These are phyloP conservation scores for Mucor indicus DNA, from an alignment of 371 early-diverging fungal genomes.

Conservation along the genomic window DNA sequence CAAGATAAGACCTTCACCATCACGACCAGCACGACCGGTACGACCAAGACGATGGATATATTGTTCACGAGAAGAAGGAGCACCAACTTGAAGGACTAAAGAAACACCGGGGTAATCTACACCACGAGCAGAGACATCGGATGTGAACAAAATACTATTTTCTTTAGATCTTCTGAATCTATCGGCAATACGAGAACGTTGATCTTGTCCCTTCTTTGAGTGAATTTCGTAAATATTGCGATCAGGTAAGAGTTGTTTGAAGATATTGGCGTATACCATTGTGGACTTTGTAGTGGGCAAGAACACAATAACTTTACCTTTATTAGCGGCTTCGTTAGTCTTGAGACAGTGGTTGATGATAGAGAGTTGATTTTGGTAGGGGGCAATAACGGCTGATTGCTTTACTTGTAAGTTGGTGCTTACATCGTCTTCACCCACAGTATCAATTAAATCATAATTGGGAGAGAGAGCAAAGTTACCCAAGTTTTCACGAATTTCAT, in stretches of 20 bases:
- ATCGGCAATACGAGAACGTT: conserved; percentile 71
- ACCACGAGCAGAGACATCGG: conserved; percentile 99
- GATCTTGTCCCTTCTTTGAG: conserved; percentile 71
- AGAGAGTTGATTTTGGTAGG: conserved; percentile 60
- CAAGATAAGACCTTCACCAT: conserved; percentile 86
- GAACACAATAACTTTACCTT: conserved; percentile 89
- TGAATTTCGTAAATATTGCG: conserved; percentile 71
- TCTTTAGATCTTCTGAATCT: conserved; percentile 65
- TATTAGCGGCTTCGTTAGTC: conserved; percentile 47
- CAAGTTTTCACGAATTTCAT: conserved; percentile 63
- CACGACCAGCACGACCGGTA: conserved; percentile 97
- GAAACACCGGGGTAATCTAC: conserved; percentile 98
- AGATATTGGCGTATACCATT: conserved; percentile 66
- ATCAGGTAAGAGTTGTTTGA: conserved; percentile 45
- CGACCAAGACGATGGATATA: conserved; percentile 98
- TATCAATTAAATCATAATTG: conserved; percentile 75
- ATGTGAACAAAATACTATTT: conserved; percentile 87
- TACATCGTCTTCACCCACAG: conserved; percentile 82
- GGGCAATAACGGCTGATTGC: conserved; percentile 72
- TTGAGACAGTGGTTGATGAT: conserved; percentile 62
- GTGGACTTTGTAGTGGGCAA: conserved; percentile 82
- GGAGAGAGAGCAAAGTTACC: conserved; percentile 76
- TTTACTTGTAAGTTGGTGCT: conserved; percentile 73
- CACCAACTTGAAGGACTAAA: conserved; percentile 93
- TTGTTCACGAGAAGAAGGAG: conserved; percentile 87